These are phyloP conservation scores for Phellopilus nigrolimitatus DNA, from an alignment of 1,284 basidiomycete species.

Conservation along the genomic window DNA sequence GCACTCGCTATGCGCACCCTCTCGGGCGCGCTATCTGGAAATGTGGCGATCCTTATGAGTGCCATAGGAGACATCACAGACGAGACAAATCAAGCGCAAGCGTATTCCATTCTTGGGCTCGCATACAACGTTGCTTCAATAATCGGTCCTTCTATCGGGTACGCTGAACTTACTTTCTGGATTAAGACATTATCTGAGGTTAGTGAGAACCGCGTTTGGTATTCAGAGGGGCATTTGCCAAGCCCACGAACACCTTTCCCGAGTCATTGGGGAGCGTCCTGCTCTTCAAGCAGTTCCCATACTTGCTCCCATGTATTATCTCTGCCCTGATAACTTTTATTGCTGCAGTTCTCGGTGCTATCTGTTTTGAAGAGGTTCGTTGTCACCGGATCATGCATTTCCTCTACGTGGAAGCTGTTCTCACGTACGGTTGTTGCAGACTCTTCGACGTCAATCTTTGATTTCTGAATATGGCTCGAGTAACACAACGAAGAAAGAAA, in stretches of 20 bases:
- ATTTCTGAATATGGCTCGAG: no score
- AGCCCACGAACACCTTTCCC: conserved; percentile 21
- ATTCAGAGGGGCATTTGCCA: conserved; percentile 17
- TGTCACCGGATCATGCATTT: no score
- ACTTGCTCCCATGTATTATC: conserved; percentile 25
- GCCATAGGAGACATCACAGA: conserved; percentile 25
- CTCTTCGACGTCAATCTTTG: no score
- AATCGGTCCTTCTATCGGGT: conserved; percentile 20
- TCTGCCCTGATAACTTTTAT: conserved; percentile 19
- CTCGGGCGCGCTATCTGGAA: conserved; percentile 26
- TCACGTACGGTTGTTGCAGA: no score
- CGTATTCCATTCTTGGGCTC: conserved; percentile 25
- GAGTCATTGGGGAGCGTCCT: conserved; percentile 20
- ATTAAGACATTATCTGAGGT: no score
- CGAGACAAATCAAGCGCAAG: conserved; percentile 26
- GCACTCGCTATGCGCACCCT: conserved; percentile 24
- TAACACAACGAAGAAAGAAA: no score
- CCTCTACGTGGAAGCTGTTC: no score
- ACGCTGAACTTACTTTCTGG: not conserved
- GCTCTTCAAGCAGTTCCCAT: conserved; percentile 24
- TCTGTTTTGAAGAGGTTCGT: conserved; percentile 21
- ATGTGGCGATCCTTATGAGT: conserved; percentile 23
- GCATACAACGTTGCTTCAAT: conserved; percentile 21
- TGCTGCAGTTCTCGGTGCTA: conserved; percentile 11
- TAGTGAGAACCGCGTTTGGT: conserved; percentile 17